Conservation (phyloP, 345 rosid genomes). For the Citrus sp. region DNA sequence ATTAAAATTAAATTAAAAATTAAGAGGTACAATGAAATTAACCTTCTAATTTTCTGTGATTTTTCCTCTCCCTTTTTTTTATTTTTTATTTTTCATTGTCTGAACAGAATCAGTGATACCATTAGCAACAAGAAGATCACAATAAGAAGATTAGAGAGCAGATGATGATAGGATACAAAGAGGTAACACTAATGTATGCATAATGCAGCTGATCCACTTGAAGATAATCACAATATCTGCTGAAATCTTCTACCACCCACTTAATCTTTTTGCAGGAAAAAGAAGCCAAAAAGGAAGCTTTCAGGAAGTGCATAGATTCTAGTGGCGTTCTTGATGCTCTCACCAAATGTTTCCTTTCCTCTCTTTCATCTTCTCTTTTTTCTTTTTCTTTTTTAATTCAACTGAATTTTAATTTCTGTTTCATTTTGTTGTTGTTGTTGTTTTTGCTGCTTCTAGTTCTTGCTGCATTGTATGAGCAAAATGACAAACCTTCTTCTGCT, state of each 20-base stretch:
- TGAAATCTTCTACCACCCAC: neutral
- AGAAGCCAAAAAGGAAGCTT: constrained; percentile 88
- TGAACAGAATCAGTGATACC: neutral
- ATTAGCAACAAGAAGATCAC: neutral
- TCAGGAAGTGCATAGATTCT: constrained; percentile 78
- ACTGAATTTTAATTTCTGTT: constrained; percentile 5
- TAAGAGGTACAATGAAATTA: neutral
- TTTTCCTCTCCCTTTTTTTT: too few species aligned
- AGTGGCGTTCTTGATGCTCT: constrained; percentile 82
- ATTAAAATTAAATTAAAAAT: too few species aligned
- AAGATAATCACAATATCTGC: too few species aligned
- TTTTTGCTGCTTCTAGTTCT: constrained; percentile 44
- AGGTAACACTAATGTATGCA: constrained; percentile 21
- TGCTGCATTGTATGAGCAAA: neutral
- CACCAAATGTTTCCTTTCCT: constrained; percentile 52
- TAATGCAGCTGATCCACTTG: neutral
- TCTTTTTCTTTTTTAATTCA: neutral
- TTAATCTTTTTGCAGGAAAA: constrained; percentile 49
- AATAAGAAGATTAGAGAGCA: constrained; percentile 2
- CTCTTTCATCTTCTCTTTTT: neutral
- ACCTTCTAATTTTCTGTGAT: neutral
- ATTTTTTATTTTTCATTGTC: neutral
- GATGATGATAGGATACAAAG: constrained; percentile 57
- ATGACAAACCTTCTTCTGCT: too few species aligned
- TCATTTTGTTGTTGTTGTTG: neutral